Evolutionary conservation across 257 asterid species (phyloP), one percentile per base, ranked within the genome.

Genomic region (Leptodermis oblonga): DNA sequence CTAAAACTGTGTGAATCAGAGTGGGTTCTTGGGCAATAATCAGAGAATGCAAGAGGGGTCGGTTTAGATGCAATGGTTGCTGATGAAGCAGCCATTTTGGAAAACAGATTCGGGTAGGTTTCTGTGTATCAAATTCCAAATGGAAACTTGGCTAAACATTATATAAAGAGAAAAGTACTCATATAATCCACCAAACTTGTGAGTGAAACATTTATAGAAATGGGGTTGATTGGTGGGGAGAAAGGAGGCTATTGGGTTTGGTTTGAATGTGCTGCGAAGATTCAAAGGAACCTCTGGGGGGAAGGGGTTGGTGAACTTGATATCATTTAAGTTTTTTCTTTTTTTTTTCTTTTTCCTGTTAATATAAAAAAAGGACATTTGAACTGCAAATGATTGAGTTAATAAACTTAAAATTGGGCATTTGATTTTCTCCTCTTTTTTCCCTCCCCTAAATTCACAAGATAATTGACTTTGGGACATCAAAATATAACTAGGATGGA

Each of bases 1-100:
- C 69, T 64, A 20, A 81, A 67, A 65, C 67, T 68, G 55, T 26
- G 72, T 31, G 77, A 71, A 54, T 79, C 81, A 7, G 77, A 30
- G 4, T 28, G 76, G 36, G 65, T 31, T 18, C 78, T 69, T 20
- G 60, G 36, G 58, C 36, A 58, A 53, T 28, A 67, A n/a, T 66
- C 73, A n/a, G 68, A 9, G 33, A 30, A 67, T 34, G 73, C 30
- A 56, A 46, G 33, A 56, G 54, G 63, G 39, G 53, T n/a, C 31
- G 67, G 42, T 34, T 18, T 52, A 65, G 70, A 55, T 28, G 76
- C 82, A 71, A 77, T 65, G 73, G n/a, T 71, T 10, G 46, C 74
- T 34, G 87, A 78, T 14, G 82, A 48, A 65, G 84, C 80, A 25
- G 86, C 81, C 93, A 87, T 87, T 48, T 13, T 7, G 37, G 33